A percentile compares a stretch with the other conserved stretches of the same genome.
These are phyloP conservation scores for Cyberlindnera suaveolens DNA, from an alignment of 805 yeast genomes.

Conservation along the genomic window DNA sequence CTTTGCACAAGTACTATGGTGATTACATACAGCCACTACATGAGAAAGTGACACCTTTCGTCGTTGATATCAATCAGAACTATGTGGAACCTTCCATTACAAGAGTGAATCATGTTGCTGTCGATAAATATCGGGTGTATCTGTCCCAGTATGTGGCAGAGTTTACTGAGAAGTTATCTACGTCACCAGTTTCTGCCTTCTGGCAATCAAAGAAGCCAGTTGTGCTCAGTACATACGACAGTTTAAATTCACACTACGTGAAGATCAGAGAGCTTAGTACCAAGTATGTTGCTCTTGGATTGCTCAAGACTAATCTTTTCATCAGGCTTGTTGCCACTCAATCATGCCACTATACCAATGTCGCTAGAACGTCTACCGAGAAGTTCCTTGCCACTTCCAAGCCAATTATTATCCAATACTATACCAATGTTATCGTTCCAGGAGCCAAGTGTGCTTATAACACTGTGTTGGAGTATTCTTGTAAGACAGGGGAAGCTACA, in stretches of 20 bases:
- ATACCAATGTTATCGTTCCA: conserved; percentile 5
- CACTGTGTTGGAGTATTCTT: not conserved
- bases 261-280: conserved; percentile 2
- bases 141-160: conserved; percentile 10
- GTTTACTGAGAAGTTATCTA: conserved; percentile 1
- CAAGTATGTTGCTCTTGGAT: conserved; percentile 6
- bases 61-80: conserved; percentile 1
- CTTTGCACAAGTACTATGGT: conserved; percentile 14
- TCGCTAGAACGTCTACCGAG: not conserved
- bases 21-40: conserved; percentile 17
- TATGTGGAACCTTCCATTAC: conserved; percentile 10
- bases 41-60: conserved; percentile 6
- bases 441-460: not conserved
- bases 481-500: not conserved
- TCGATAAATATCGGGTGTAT: conserved; percentile 10
- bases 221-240: not conserved
- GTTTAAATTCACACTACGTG: not conserved
- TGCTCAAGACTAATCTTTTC: conserved; percentile 4
- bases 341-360: not conserved
- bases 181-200: conserved; percentile 5
- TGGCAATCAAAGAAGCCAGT: conserved; percentile 3
- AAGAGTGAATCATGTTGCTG: not conserved
- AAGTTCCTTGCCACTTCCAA: conserved; percentile 1
- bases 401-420: conserved; percentile 7
- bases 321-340: conserved; percentile 4